phyloP scores from a whole-genome alignment of 176 grass and related monocot genomes.

The Stipa capillata region DNA sequence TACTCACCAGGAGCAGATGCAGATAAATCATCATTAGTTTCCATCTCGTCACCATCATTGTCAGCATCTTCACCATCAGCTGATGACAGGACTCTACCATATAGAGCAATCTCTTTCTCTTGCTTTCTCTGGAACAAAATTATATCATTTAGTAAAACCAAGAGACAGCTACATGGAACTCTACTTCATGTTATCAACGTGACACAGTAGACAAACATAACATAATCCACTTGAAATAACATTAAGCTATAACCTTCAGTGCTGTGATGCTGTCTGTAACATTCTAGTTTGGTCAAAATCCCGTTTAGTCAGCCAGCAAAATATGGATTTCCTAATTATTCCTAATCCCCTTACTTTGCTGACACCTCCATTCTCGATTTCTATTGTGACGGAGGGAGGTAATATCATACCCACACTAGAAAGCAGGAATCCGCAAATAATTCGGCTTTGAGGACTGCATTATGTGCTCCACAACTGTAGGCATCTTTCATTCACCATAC shows the following conservation, averaged over 20 bases:
- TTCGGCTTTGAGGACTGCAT: neutral
- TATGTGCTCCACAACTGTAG: neutral
- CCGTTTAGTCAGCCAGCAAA: neutral
- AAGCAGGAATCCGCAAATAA: neutral
- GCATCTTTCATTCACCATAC: neutral
- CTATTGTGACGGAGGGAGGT: too few relatives aligned
- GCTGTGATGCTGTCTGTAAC: neutral
- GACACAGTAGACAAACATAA: neutral
- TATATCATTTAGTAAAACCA: conserved; percentile 8
- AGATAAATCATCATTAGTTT: conserved; percentile 25
- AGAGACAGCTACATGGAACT: neutral
- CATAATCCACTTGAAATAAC: neutral
- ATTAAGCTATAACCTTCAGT: neutral
- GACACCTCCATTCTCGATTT: too few relatives aligned
- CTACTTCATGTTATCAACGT: neutral
- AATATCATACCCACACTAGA: neutral
- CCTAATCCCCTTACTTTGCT: neutral
- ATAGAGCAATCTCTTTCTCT: conserved; percentile 80
- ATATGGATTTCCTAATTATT: neutral
- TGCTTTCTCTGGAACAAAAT: conserved; percentile 75
- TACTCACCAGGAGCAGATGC: conserved; percentile 47
- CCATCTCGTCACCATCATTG: conserved; percentile 35
- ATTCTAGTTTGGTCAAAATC: neutral
- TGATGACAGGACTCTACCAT: conserved; percentile 58
- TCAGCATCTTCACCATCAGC: conserved; percentile 4